Base-by-base conservation (phyloP, 441 rosid species). In the Biscutella laevigata region DNA sequence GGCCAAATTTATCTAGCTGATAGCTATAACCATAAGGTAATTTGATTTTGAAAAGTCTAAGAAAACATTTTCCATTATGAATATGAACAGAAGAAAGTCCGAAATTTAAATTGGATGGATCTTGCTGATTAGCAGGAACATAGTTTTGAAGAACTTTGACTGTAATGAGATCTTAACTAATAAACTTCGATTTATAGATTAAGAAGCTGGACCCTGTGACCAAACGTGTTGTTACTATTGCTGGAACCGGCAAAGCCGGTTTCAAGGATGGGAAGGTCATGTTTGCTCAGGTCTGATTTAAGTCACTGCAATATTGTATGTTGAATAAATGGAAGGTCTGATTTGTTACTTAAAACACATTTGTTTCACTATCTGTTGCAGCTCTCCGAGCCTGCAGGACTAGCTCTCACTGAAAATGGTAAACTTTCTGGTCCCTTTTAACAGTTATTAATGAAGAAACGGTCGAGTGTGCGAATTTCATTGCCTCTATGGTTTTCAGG, bases 311-410 rank as follows among this genome's bases (percentile, higher is more conserved):
- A 16, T 45, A 14, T 52, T 12, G 10, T 22, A 58, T 19, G 1
- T 24, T 44, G 35, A 29, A 16, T 6, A 45, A 26, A 35, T 2
- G 4, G 20, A 36, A 5, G 4, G n/a, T 22, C 30, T 53, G 51
- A 22, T 66, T 29, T 30, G 16, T 35, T 36, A 35, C 5, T 26
- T 34, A 10, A 49, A 41, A 43, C 43, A 30, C 46, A 14, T 1
- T 33, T 57, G 37, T n/a, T 53, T 64, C 37, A 14, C 3, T 71
- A 7, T 16, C 59, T 70, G 56, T 47, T 73, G 69, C 78, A 92
- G 96, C 87, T 92, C 51, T 91, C 98, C 8, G 98, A 91, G 64
- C 98, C 96, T 47, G 73, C 96, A 43, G 98, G 96, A 64, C 81
- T 91, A 45, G 58, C 77, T 38, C 81, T 82, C 66, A 87, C 82